Evolutionary conservation across 257 asterid species (phyloP).

Genomic region (Nicotiana tabacum): DNA sequence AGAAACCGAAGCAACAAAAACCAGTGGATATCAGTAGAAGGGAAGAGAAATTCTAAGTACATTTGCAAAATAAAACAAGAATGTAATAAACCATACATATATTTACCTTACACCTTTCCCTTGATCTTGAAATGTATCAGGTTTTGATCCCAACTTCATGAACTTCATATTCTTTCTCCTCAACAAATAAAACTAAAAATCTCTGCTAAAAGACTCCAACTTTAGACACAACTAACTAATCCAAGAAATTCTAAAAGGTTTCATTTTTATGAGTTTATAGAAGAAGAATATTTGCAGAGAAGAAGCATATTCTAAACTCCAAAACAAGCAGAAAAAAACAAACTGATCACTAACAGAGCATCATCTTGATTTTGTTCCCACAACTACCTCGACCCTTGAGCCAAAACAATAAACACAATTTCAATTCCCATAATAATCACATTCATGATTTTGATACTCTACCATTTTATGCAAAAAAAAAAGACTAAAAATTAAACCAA

Average conservation of each 20-base stretch:
- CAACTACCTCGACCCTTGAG: neutral
- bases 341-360: neutral
- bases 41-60: neutral
- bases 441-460: constrained; percentile 4
- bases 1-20: neutral
- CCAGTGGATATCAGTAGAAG: neutral
- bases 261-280: constrained; percentile 22
- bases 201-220: neutral
- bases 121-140: constrained; percentile 76
- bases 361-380: constrained; percentile 1
- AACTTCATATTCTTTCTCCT: constrained; percentile 57
- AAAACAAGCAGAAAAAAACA: constrained; percentile 44
- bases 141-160: constrained; percentile 95
- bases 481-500: neutral
- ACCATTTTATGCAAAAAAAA: constrained; percentile 16
- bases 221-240: constrained; percentile 23
- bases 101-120: constrained; percentile 58
- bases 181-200: neutral
- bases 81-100: neutral
- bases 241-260: constrained; percentile 29
- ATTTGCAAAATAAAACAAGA: neutral
- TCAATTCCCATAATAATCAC: constrained; percentile 20
- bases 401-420: neutral
- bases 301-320: constrained; percentile 24
- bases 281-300: constrained; percentile 18